Base-by-base conservation (phyloP, 2,329 filamentous ascomycete genomes). In the Nothopassalora personata region DNA sequence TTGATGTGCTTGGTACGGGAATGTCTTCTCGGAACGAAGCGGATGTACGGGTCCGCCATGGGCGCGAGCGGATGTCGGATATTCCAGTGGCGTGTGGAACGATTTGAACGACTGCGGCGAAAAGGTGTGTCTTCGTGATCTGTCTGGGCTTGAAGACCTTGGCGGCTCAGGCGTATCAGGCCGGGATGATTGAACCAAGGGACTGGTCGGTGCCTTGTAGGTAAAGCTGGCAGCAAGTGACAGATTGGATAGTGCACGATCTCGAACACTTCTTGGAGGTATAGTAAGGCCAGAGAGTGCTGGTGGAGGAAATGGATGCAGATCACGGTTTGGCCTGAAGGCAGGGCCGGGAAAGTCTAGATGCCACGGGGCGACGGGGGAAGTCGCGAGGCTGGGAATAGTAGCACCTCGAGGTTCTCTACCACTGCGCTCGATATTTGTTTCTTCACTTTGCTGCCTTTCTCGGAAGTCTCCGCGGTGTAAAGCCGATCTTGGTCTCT, bases 131-230 rank as follows among this genome's bases (percentile, higher is more conserved):
- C 90, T 83, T 49, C 89, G 81, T 15, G 81, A 81, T 49, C 73
- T 75, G 31, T 83, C 79, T 15, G 76, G 73, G 59, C 76, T 80
- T 59, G 65, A 69, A 1, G 76, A 76, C 18, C 65, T 62, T 19
- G 63, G 56, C 10, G 68, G 70, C 53, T 72, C 70, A 3, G 70
- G 70, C 30, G 67, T 71, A 53, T 73, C 65, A 19, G 71, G 66
- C 62, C 70, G 39, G 18, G 69, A 68, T 48, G 68, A 62, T 59
- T 97, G 87, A 0, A 95, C 92, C 10, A 99, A 79, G 13, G 94
- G 94, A 68, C 92, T 97, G 1, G 94, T 97, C 0, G 94, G 93
- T 2, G 90, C 85, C 74, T 93, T 88, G 62, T 96, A 88, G 33
- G 89, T 81, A 72, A 96, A 97, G 67, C 85, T 91, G 1, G 86